Percentiles rank a stretch among this genome's conserved stretches.
Conservation (phyloP, 257 asterid species). For the Ophiorrhiza pumila region DNA sequence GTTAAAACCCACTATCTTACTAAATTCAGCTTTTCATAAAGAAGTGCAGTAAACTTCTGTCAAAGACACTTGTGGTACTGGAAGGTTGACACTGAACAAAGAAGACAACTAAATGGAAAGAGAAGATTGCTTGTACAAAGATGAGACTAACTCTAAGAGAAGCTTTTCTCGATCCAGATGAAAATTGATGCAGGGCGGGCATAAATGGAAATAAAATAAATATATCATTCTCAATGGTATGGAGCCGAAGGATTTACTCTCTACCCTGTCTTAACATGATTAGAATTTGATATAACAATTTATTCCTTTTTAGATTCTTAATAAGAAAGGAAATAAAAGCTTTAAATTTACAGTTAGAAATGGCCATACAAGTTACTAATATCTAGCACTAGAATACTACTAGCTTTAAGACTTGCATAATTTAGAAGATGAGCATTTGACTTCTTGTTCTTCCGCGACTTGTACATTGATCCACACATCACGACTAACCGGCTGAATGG, state of each 20-base stretch:
- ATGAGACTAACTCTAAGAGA: neutral
- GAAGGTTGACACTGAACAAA: neutral
- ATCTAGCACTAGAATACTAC: neutral
- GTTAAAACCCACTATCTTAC: neutral
- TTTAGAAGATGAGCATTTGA: neutral
- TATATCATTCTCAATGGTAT: neutral
- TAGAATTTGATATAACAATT: neutral
- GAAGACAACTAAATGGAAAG: neutral
- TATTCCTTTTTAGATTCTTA: neutral
- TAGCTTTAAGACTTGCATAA: neutral
- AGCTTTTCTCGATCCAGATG: neutral
- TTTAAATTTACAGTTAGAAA: neutral
- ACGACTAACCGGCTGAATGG: neutral
- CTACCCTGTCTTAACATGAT: neutral
- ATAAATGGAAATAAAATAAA: neutral
- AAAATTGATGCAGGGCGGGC: constrained; percentile 9
- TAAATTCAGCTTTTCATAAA: neutral
- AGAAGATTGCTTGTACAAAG: neutral
- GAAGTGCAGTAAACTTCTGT: neutral
- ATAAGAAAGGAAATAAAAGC: too few relatives aligned
- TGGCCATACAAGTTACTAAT: neutral
- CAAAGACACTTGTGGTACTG: neutral
- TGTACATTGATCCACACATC: neutral
- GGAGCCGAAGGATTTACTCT: neutral
- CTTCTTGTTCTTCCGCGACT: neutral